A percentile compares a stretch with the other conserved stretches of the same genome.
Conservation (phyloP, 2,329 filamentous ascomycete genomes). For the Fusarium metavorans region DNA sequence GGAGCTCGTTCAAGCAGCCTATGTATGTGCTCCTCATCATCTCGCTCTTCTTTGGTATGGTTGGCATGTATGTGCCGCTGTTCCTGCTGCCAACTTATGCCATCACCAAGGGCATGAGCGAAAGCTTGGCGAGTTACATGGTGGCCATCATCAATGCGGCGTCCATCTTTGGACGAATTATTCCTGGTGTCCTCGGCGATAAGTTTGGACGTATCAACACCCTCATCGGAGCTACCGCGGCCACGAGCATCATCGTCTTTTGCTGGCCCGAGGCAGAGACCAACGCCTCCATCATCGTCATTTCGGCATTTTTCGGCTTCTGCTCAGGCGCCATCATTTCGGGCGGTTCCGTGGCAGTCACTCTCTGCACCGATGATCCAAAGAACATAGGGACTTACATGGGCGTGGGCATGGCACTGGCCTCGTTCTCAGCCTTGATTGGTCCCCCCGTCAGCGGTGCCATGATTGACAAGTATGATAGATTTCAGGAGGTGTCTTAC, state of each 20-base stretch:
- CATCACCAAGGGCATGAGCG: conserved; percentile 62
- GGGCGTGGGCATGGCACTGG: conserved; percentile 61
- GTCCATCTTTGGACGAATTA: conserved; percentile 68
- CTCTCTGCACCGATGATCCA: conserved; percentile 46
- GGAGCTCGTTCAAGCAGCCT: conserved; percentile 47
- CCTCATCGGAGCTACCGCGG: conserved; percentile 35
- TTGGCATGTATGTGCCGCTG: conserved; percentile 36
- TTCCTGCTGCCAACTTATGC: conserved; percentile 66
- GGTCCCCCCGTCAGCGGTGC: conserved; percentile 51
- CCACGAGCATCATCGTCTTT: conserved; percentile 24
- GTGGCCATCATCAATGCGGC: conserved; percentile 75
- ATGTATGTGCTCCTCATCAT: conserved; percentile 33
- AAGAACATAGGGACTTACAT: conserved; percentile 63
- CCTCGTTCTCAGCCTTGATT: conserved; percentile 57
- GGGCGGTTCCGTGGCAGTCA: conserved; percentile 56
- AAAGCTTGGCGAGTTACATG: conserved; percentile 72
- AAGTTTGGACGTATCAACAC: conserved; percentile 67
- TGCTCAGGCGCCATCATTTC: conserved; percentile 58
- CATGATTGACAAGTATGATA: conserved; percentile 52
- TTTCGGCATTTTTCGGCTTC: conserved; percentile 53
- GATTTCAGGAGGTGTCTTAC: conserved; percentile 39
- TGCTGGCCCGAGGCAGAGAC: conserved; percentile 49
- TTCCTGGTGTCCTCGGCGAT: conserved; percentile 70
- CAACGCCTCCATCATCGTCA: conserved; percentile 51
- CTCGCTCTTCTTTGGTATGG: conserved; percentile 53